Evolutionary conservation across 2,329 filamentous ascomycete species (phyloP).

Genomic region (Didymella pomorum): DNA sequence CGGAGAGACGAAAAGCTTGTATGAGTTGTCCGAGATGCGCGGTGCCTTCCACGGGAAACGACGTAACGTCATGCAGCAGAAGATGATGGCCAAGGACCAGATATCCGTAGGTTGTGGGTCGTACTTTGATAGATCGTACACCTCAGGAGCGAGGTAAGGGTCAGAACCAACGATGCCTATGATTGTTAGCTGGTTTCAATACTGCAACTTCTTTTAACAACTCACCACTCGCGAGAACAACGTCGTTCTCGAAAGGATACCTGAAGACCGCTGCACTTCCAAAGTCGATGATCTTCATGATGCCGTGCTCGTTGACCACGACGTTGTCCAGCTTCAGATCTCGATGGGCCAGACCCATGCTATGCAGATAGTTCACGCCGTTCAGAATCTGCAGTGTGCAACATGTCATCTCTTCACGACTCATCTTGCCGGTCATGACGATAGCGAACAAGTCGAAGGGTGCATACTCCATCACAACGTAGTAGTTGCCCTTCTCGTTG

Average conservation of each 20-base stretch:
- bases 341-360: constrained; percentile 91
- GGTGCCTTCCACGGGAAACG: constrained; percentile 98
- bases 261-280: constrained; percentile 96
- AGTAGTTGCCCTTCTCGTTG: constrained; percentile 93
- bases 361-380: constrained; percentile 92
- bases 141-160: constrained; percentile 94
- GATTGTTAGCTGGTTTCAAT: constrained; percentile 24
- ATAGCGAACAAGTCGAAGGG: constrained; percentile 96
- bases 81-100: constrained; percentile 98
- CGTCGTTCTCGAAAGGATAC: constrained; percentile 93
- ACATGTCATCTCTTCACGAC: constrained; percentile 86
- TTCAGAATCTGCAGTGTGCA: constrained; percentile 93
- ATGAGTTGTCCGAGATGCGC: constrained; percentile 89
- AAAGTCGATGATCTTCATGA: constrained; percentile 99
- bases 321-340: constrained; percentile 98
- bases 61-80: constrained; percentile 96
- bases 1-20: constrained; percentile 86
- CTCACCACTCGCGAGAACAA: constrained; percentile 82
- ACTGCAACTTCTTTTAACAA: neutral
- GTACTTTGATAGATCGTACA: constrained; percentile 92
- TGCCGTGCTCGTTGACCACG: constrained; percentile 92
- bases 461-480: constrained; percentile 98
- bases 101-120: constrained; percentile 94
- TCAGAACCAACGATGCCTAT: constrained; percentile 84
- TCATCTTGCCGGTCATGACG: constrained; percentile 99